Percentiles rank a stretch among this genome's conserved stretches.
Conservation (phyloP, 2,329 filamentous ascomycete genomes). For the Kalmusia sp. region DNA sequence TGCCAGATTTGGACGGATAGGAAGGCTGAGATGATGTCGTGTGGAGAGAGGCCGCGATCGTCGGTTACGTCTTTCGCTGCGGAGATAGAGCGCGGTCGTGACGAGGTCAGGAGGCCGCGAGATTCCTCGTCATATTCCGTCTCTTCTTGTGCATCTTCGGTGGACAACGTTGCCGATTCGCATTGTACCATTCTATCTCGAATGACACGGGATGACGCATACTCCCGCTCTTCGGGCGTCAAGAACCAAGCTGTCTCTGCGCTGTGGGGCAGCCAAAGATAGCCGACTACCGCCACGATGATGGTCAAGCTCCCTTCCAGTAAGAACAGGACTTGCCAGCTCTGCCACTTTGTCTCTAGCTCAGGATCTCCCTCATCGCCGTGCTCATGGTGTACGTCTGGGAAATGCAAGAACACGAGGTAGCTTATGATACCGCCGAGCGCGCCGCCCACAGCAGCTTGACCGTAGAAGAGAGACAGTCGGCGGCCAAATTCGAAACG, state of each 20-base stretch:
- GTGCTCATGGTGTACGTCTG: constrained; percentile 23
- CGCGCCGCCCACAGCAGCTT: constrained; percentile 63
- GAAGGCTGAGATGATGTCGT: constrained; percentile 59
- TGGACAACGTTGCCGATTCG: constrained; percentile 8
- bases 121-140: constrained; percentile 38
- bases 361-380: constrained; percentile 13
- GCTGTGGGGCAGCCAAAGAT: constrained; percentile 59
- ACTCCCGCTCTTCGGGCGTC: constrained; percentile 53
- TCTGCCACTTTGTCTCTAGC: constrained; percentile 45
- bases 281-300: constrained; percentile 54
- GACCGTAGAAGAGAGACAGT: constrained; percentile 64
- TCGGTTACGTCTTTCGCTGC: constrained; percentile 44
- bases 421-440: constrained; percentile 63
- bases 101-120: constrained; percentile 33
- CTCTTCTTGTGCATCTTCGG: constrained; percentile 20
- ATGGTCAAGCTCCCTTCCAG: constrained; percentile 58
- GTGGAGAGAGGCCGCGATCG: constrained; percentile 52
- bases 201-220: constrained; percentile 56
- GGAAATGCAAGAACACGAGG: constrained; percentile 55
- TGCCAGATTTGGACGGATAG: constrained; percentile 66
- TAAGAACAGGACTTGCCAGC: constrained; percentile 60
- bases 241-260: constrained; percentile 61
- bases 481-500: constrained; percentile 63
- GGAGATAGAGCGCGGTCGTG: constrained; percentile 17
- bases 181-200: constrained; percentile 43